phyloP scores from a whole-genome alignment of 306 rosid genomes.

The Abrus precatorius region DNA sequence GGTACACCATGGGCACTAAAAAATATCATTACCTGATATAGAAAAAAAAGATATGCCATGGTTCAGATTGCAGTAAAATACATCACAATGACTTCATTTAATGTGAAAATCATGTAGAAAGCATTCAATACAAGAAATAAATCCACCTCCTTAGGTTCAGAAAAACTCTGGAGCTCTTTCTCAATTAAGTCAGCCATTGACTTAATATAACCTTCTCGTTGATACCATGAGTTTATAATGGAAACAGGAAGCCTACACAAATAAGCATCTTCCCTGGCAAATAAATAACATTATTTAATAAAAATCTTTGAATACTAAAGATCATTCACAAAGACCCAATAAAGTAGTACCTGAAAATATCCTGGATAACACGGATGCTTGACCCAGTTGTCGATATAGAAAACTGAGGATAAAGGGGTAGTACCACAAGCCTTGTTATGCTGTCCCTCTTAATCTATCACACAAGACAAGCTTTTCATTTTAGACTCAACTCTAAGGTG shows the following conservation, averaged over 20 bases:
- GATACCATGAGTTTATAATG: slow-evolving; percentile 93
- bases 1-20: slow-evolving; percentile 99
- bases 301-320: slow-evolving; percentile 33
- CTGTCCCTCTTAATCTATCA: slow-evolving; percentile 88
- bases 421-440: slow-evolving; percentile 94
- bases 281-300: slow-evolving; percentile 42
- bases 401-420: slow-evolving; percentile 96
- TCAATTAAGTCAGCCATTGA: slow-evolving; percentile 96
- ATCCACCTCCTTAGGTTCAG: slow-evolving; percentile 77
- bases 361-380: slow-evolving; percentile 84
- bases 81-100: slow-evolving; percentile 31
- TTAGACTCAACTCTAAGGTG: slow-evolving; percentile 39
- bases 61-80: slow-evolving; percentile 31
- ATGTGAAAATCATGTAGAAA: slow-evolving; percentile 1
- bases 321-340: slow-evolving; percentile 27
- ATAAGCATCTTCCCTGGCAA: slow-evolving; percentile 82
- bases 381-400: slow-evolving; percentile 99
- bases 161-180: slow-evolving; percentile 74
- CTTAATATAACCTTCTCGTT: slow-evolving; percentile 86
- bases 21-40: slow-evolving; percentile 81
- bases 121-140: slow-evolving; percentile 43
- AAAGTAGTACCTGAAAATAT: slow-evolving; percentile 73
- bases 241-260: slow-evolving; percentile 90
- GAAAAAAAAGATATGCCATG: slow-evolving; percentile 3
- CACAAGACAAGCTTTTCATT: slow-evolving; percentile 34